Base-by-base conservation (phyloP, 306 rosid species). In the Dalbergia cultrata region DNA sequence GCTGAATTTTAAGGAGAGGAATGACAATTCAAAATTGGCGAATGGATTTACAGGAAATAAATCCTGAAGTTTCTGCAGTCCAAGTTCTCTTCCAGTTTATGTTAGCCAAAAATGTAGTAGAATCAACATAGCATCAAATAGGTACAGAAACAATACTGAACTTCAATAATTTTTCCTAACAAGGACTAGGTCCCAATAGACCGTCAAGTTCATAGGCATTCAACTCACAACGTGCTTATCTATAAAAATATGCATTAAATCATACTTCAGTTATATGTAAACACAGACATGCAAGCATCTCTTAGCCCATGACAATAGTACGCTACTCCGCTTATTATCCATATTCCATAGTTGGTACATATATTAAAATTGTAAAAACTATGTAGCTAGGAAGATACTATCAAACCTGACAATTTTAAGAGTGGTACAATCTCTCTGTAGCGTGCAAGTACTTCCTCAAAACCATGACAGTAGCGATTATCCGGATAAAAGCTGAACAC, bases 381-480 rank as follows among this genome's bases (percentile, higher is more conserved):
- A 81, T 45, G 67, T 72, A 45, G 16, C 8, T 75, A 70, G 79
- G 62, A 71, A 75, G 81, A 58, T 47, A 35, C 78, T 67, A 61
- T 59, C 22, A 47, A 66, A 93, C 98, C 98, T 89, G 98, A 84
- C 83, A 94, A 77, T 74, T 75, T 92, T 76, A 92, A 81, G 58
- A 8, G 79, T 8, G 98, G 98, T 66, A 85, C 89, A 82, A 94
- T 92, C 85, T 92, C 91, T 85, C 86, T 83, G 76, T 92, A 94
- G 71, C 98, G 90, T 50, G 73, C 73, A 78, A 94, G 97, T 33
- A 84, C 94, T 87, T 94, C 95, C 86, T 89, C 93, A 73, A 94
- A 94, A 61, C 98, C 97, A 50, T 79, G 82, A 84, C 98, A 90
- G 61, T 50, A 75, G 68, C 77, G 86, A 60, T 84, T 71, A 67